Evolutionary conservation across 2,329 filamentous ascomycete genomes (phyloP).

Genomic region (Stemphylium beticola): DNA sequence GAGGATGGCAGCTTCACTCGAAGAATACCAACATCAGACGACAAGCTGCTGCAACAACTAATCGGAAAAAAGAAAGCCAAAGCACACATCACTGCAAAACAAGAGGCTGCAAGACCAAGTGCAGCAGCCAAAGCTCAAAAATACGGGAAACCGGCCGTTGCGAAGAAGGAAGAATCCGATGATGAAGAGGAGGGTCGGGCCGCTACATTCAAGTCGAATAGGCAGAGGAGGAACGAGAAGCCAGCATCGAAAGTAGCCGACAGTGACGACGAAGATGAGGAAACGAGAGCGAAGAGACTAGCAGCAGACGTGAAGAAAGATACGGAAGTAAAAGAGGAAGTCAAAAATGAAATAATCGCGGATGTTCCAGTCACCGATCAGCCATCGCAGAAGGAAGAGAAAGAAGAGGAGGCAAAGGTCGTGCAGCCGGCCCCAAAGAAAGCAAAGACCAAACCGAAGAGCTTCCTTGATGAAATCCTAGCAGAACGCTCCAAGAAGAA

Average conservation of each 20-base stretch:
- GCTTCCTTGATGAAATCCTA: constrained; percentile 63
- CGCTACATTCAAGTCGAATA: constrained; percentile 44
- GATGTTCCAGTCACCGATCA: constrained; percentile 4
- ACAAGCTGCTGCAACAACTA: constrained; percentile 51
- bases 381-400: constrained; percentile 11
- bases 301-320: background rate
- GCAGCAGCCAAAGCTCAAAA: constrained; percentile 37
- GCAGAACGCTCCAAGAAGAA: constrained; percentile 59
- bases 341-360: background rate
- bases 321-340: background rate
- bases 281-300: constrained; percentile 12
- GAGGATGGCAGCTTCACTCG: constrained; percentile 47
- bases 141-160: constrained; percentile 21
- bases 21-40: constrained; percentile 48
- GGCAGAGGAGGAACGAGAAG: constrained; percentile 29
- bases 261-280: constrained; percentile 23
- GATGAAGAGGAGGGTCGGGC: constrained; percentile 50
- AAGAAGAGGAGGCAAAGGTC: constrained; percentile 5
- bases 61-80: constrained; percentile 53
- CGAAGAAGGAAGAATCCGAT: constrained; percentile 42
- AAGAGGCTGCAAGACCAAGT: constrained; percentile 25
- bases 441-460: constrained; percentile 49
- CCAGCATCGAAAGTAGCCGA: constrained; percentile 1
- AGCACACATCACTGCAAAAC: constrained; percentile 35
- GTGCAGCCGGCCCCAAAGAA: constrained; percentile 22